Evolutionary conservation across 768 basidiomycete genomes (phyloP).

Genomic region (Naematelia encephala): DNA sequence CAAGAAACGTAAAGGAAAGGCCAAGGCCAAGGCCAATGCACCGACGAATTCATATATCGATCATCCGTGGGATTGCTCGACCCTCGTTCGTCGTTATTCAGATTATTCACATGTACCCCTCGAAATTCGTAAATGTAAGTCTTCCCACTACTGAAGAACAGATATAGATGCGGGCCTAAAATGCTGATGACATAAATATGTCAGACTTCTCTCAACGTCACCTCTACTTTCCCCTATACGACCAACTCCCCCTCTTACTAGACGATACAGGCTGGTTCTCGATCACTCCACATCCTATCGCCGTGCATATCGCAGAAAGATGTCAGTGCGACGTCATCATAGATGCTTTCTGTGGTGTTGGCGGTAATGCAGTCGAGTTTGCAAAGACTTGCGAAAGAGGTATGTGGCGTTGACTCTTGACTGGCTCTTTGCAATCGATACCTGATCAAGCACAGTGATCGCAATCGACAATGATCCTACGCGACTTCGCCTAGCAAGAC

Average conservation of each 20-base stretch:
- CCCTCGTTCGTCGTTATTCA: conserved; percentile 69
- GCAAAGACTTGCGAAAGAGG: conserved; percentile 93
- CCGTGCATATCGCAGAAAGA: conserved; percentile 84
- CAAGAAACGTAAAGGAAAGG: conserved; percentile 14
- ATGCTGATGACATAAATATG: neutral
- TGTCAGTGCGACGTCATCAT: conserved; percentile 55
- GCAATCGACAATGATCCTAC: conserved; percentile 82
- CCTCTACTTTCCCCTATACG: conserved; percentile 71
- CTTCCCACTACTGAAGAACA: neutral
- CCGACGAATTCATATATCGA: conserved; percentile 13
- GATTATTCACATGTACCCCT: conserved; percentile 66
- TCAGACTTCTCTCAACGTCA: conserved; percentile 82
- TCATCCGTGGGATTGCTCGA: conserved; percentile 61
- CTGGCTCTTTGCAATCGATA: neutral
- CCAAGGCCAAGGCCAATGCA: conserved; percentile 1
- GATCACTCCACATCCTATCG: conserved; percentile 90
- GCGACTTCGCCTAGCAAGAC: conserved; percentile 83
- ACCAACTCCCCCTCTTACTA: conserved; percentile 75
- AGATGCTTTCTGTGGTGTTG: conserved; percentile 96
- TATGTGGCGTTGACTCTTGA: conserved; percentile 51
- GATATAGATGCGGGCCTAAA: neutral
- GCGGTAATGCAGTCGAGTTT: conserved; percentile 96
- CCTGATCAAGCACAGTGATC: conserved; percentile 65
- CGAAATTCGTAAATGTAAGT: conserved; percentile 78
- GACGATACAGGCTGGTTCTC: conserved; percentile 99